These are phyloP conservation scores for Cordyceps tenuipes DNA, from an alignment of 2,329 filamentous ascomycete genomes.

Conservation along the genomic window DNA sequence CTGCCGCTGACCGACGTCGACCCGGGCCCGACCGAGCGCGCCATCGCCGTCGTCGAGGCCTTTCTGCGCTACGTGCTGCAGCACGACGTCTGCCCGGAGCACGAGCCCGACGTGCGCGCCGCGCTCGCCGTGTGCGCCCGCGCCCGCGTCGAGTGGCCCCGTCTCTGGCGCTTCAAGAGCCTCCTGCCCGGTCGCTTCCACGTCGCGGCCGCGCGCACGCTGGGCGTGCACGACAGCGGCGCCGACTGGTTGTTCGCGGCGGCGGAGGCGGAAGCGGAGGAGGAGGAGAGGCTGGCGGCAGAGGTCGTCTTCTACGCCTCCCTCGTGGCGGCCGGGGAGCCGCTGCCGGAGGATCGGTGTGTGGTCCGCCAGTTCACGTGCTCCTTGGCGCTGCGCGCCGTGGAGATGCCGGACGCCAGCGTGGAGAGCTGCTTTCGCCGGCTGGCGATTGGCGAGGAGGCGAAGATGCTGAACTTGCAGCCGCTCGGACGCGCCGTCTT, in stretches of 20 bases:
- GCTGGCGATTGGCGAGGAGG: conserved; percentile 23
- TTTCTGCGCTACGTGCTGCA: conserved; percentile 83
- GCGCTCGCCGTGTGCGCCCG: conserved; percentile 59
- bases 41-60: conserved; percentile 64
- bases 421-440: conserved; percentile 35
- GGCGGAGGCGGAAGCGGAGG: conserved; percentile 11
- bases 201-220: conserved; percentile 60
- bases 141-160: conserved; percentile 59
- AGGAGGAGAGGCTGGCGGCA: conserved; percentile 27
- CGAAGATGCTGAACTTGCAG: conserved; percentile 22
- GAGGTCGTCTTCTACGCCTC: conserved; percentile 35
- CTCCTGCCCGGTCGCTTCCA: conserved; percentile 74
- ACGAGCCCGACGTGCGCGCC: conserved; percentile 54
- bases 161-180: conserved; percentile 41
- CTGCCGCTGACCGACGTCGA: conserved; percentile 49
- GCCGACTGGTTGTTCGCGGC: conserved; percentile 22
- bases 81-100: conserved; percentile 82
- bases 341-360: conserved; percentile 3
- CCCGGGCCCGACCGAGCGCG: conserved; percentile 42
- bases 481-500: conserved; percentile 39
- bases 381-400: conserved; percentile 51
- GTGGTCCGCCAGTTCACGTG: conserved; percentile 26
- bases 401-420: conserved; percentile 38
- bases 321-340: conserved; percentile 30
- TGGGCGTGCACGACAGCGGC: conserved; percentile 34